A percentile compares a stretch with the other conserved stretches of the same genome.
Evolutionary conservation across 164 flowering plant species (phyloP).

Genomic region (Akebia trifoliata): DNA sequence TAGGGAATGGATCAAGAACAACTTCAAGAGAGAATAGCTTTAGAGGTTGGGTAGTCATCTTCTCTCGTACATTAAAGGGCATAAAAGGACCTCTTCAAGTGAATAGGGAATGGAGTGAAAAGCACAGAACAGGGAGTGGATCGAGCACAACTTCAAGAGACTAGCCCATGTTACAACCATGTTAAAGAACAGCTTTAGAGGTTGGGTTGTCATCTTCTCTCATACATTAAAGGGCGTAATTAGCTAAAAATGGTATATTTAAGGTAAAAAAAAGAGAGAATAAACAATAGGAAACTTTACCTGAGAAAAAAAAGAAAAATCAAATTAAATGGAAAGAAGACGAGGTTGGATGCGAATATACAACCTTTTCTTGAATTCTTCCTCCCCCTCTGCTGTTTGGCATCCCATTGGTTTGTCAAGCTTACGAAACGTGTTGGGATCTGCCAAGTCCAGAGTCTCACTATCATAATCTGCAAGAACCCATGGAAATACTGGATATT

Average conservation of each 20-base stretch:
- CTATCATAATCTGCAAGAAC: conserved; percentile 95
- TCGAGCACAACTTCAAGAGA: too few relatives aligned
- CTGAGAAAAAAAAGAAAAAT: neutral
- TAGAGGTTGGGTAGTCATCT: neutral
- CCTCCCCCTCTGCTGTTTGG: conserved; percentile 93
- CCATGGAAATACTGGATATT: conserved; percentile 99
- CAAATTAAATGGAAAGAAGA: conserved; percentile 5
- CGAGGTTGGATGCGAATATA: neutral
- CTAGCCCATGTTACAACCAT: too few relatives aligned
- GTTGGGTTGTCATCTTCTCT: too few relatives aligned
- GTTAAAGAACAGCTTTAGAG: too few relatives aligned
- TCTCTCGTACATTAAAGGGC: neutral
- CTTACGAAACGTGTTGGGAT: conserved; percentile 76
- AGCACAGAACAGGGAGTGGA: too few relatives aligned
- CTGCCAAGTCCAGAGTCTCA: conserved; percentile 63
- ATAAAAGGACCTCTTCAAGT: neutral
- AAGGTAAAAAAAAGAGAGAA: too few relatives aligned
- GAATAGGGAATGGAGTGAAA: neutral
- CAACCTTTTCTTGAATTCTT: conserved; percentile 93
- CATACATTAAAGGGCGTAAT: too few relatives aligned
- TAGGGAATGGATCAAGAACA: neutral
- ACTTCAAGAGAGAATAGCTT: neutral
- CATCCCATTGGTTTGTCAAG: conserved; percentile 99
- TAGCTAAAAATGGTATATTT: too few relatives aligned
- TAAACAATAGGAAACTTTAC: too few relatives aligned